These are phyloP conservation scores for Colletotrichum sp. DNA, from an alignment of 2,329 filamentous ascomycete genomes.

Conservation along the genomic window DNA sequence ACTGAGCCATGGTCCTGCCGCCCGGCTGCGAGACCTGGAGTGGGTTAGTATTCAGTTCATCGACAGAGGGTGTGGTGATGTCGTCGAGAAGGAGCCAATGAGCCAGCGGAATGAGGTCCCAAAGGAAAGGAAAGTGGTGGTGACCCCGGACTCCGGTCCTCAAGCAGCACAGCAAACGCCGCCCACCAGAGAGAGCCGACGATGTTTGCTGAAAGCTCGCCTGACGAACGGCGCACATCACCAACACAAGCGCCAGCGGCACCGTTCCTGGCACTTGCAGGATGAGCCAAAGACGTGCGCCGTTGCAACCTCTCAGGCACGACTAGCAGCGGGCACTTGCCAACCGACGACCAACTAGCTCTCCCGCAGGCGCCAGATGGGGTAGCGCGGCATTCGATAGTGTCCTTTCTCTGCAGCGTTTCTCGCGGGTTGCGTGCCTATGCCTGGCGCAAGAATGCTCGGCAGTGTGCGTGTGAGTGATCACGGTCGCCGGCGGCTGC, in stretches of 20 bases:
- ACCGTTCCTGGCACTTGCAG: conserved; percentile 10
- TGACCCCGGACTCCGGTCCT: neutral
- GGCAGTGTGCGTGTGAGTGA: neutral
- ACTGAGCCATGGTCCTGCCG: conserved; percentile 4
- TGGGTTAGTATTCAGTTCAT: neutral
- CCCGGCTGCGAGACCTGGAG: neutral
- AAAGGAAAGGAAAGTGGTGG: neutral
- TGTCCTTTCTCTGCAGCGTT: neutral
- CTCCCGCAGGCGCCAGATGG: neutral
- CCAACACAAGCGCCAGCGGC: neutral
- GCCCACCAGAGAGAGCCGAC: neutral
- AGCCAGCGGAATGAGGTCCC: neutral
- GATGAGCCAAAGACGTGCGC: neutral
- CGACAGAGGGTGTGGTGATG: conserved; percentile 18
- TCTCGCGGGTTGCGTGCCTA: neutral
- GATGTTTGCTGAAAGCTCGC: neutral
- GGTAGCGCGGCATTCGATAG: conserved; percentile 5
- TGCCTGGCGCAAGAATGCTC: neutral
- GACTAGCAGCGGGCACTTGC: neutral
- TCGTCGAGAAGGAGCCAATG: neutral
- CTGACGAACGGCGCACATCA: neutral
- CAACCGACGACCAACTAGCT: neutral
- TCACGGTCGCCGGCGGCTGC: conserved; percentile 5
- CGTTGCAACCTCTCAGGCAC: conserved; percentile 5
- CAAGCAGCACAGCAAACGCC: neutral